A percentile compares a stretch with the other conserved stretches of the same genome.
These are phyloP conservation scores for Diaporthe eres DNA, from an alignment of 2,329 filamentous ascomycete species.

Conservation along the genomic window DNA sequence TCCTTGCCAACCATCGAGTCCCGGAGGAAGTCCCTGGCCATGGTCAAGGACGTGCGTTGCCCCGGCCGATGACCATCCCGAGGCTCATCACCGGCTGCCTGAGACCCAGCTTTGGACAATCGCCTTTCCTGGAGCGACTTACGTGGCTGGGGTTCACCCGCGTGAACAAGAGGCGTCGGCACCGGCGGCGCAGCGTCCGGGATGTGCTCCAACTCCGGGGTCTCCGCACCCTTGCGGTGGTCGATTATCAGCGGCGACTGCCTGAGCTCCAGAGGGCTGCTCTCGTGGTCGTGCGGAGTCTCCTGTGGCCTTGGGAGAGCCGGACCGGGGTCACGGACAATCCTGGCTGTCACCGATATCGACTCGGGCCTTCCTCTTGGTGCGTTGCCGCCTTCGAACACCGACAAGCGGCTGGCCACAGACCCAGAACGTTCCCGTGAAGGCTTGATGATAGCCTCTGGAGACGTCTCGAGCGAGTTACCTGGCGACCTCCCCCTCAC, in stretches of 20 bases:
- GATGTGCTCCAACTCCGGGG: slow-evolving; percentile 48
- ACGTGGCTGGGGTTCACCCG: slow-evolving; percentile 49
- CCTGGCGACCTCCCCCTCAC: slow-evolving; percentile 53
- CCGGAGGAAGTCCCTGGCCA: slow-evolving; percentile 72
- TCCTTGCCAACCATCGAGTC: slow-evolving; percentile 62
- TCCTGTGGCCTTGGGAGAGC: slow-evolving; percentile 58
- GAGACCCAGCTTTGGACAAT: slow-evolving; percentile 56
- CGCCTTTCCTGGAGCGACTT: slow-evolving; percentile 65
- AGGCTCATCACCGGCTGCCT: slow-evolving; percentile 20
- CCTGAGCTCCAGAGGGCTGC: slow-evolving; percentile 65
- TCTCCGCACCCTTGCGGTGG: slow-evolving; percentile 60
- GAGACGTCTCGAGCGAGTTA: slow-evolving; percentile 60
- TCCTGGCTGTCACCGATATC: slow-evolving; percentile 89
- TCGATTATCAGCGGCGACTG: slow-evolving; percentile 73
- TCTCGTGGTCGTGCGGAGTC: slow-evolving; percentile 56
- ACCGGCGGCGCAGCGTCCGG: slow-evolving; percentile 44
- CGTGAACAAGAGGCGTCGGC: slow-evolving; percentile 40
- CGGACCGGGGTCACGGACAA: slow-evolving; percentile 76
- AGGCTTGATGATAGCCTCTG: slow-evolving; percentile 55
- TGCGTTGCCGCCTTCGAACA: slow-evolving; percentile 65
- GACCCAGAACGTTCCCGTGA: slow-evolving; percentile 66
- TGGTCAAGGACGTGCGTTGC: slow-evolving; percentile 70
- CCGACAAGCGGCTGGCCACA: slow-evolving; percentile 68
- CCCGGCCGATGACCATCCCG: slow-evolving; percentile 52
- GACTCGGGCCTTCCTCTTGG: slow-evolving; percentile 75